Evolutionary conservation across 2,329 filamentous ascomycete species (phyloP), one percentile per base, ranked within the genome.

Genomic region (Metarhizium humberi): DNA sequence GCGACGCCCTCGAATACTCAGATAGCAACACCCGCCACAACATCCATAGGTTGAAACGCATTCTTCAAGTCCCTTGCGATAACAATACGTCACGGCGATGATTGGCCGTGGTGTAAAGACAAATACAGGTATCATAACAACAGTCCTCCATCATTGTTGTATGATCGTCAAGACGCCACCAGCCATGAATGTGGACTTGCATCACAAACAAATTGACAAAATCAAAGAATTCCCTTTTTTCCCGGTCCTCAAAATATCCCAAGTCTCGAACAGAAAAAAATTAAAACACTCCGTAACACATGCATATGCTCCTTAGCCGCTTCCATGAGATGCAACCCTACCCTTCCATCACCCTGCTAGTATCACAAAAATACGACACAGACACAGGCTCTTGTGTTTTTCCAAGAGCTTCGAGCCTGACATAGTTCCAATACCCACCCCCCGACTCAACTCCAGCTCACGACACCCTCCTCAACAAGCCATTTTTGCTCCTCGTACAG

Each of bases 401-500:
- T 3, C n/a, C 42, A 20, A 45, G 18, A 42, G 6, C n/a, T 45
- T 20, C 7, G n/a, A 18, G 6, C 42, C 16, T 10, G 42, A 20
- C 42, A 18, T 25, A 16, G 7, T 45, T 45, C n/a, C n/a, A 16
- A 40, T 45, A 20, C 42, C n/a, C 42, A 20, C 18, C 16, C 11
- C n/a, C n/a, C n/a, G n/a, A 10, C 18, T 45, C 42, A 45, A 16
- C 32, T 45, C 20, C 38, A 40, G 42, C 42, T 45, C 42, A 14
- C 42, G 16, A 11, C 16, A 18, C 42, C 45, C 50, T 32, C 52
- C 7, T 34, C 32, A 34, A 34, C 38, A 55, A 46, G 40, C 48
- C 64, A 68, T 68, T 51, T 62, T 69, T 6, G 71, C 69, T 3
- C 73, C 72, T 29, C 60, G 58, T 38, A 90, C 86, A 1, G 92